Conservation (phyloP, 139 green algal genomes). For the Chlamydomonas sphaeroides region DNA sequence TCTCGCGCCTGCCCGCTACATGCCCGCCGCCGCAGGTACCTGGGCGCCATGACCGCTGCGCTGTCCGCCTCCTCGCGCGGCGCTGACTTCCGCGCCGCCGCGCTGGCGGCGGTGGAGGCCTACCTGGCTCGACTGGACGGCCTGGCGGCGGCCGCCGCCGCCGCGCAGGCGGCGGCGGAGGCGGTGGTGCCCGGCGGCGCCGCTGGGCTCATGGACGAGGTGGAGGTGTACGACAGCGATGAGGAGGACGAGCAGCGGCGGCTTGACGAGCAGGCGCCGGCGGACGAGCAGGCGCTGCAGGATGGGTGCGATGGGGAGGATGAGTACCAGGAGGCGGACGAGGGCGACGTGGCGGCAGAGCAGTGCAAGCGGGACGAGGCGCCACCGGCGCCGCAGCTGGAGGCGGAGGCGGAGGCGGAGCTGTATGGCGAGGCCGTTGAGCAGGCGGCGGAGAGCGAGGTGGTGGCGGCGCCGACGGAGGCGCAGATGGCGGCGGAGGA, state of each 20-base stretch:
- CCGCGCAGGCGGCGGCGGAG: constrained; percentile 33
- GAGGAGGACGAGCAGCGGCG: neutral
- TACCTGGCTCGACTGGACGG: constrained; percentile 31
- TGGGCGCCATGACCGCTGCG: constrained; percentile 45
- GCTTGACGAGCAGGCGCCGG: neutral
- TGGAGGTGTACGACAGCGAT: constrained; percentile 13
- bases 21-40: constrained; percentile 44
- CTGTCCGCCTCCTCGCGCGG: constrained; percentile 45
- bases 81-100: constrained; percentile 41
- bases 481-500: neutral
- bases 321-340: neutral
- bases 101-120: constrained; percentile 43
- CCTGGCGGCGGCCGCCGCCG: neutral
- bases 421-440: neutral
- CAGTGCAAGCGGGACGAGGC: too few relatives aligned
- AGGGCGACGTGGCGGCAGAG: neutral
- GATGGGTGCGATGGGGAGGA: neutral
- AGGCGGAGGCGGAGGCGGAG: neutral
- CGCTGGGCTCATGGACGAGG: constrained; percentile 16
- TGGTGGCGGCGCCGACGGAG: neutral
- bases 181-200: constrained; percentile 10
- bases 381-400: too few relatives aligned
- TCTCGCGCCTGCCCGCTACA: neutral
- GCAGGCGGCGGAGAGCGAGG: too few relatives aligned
- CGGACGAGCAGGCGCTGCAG: neutral